Base-by-base conservation (phyloP, 78 protist species). In the Carpediemonas membranifera region DNA sequence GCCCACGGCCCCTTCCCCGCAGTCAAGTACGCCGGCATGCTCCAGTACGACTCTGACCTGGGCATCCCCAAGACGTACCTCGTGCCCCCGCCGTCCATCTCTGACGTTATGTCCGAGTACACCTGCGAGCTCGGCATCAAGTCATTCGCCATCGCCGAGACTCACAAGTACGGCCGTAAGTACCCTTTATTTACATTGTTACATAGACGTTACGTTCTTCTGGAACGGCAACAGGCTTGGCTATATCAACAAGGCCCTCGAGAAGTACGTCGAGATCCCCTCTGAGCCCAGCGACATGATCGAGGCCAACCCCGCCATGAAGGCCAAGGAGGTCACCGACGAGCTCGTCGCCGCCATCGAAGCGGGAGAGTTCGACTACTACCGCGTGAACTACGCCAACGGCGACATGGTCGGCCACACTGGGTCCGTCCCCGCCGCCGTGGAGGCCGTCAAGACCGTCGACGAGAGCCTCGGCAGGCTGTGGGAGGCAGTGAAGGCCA, bases 351-450 rank as follows among this genome's bases (percentile, higher is more conserved):
- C 7, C 15, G 78, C 74, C 33, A 11, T 80, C 21, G 39, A 47
- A 28, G 7, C 70, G 31, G 47, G 44, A 21, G 1, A 53, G 51
- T 80, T 16, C 77, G 66, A 57, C 28, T 59, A 47, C 44, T 2
- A 74, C n/a, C 67, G 78, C 14, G 35, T 54, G 53, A 80, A 81
- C 86, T 76, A 52, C 31, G 81, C 86, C 63, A 82, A 82, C 59
- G 50, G 71, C 41, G 86, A 82, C 43, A 82, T 82, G 86, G 86
- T 82, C 30, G 81, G 82, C 53, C 86, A 82, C 74, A 82, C 86
- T 27, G 86, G 86, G 27, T 36, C 59, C 69, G 2, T 76, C 55
- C 27, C 13, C 54, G 57, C 78, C 27, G 62, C 68, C 67, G 53
- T 73, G 14, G 31, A 1, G 16, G 37, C 77, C 7, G 13, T 37